Conservation (phyloP, 2,329 filamentous ascomycete species). For the Septoria petroselini region DNA sequence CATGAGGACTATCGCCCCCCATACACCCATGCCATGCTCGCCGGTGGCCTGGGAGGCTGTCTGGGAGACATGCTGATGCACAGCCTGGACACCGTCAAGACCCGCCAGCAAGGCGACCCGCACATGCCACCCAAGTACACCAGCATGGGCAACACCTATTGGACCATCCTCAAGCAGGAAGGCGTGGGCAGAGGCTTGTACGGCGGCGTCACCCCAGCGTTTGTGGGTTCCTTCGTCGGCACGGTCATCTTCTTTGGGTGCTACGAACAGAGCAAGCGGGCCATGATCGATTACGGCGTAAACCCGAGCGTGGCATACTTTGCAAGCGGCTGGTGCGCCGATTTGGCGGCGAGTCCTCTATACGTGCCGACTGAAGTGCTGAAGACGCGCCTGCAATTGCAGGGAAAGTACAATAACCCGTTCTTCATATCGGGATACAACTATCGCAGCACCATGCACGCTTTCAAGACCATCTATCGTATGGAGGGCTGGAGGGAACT, state of each 20-base stretch:
- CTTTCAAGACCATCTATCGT: constrained; percentile 77
- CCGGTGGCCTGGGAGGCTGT: constrained; percentile 86
- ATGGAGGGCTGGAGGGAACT: constrained; percentile 80
- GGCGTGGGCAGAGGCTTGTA: constrained; percentile 83
- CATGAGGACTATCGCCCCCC: constrained; percentile 47
- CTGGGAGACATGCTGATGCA: constrained; percentile 98
- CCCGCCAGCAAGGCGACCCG: constrained; percentile 92
- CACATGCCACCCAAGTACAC: constrained; percentile 90
- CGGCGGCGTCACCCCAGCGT: constrained; percentile 86
- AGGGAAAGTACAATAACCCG: constrained; percentile 93
- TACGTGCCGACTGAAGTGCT: constrained; percentile 97
- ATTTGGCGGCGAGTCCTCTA: constrained; percentile 84
- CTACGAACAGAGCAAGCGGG: constrained; percentile 91
- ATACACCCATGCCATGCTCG: constrained; percentile 71
- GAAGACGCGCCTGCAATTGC: constrained; percentile 93
- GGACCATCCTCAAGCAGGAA: constrained; percentile 90
- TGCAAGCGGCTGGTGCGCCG: constrained; percentile 83
- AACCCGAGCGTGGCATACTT: constrained; percentile 83
- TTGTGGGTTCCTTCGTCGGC: constrained; percentile 87
- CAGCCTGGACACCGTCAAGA: constrained; percentile 97
- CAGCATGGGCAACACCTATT: constrained; percentile 84
- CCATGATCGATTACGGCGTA: constrained; percentile 79
- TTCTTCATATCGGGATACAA: constrained; percentile 94
- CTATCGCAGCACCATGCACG: constrained; percentile 81
- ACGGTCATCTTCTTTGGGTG: constrained; percentile 94